Base-by-base conservation (phyloP, 2,329 filamentous ascomycete genomes). In the Penicillium sp. region DNA sequence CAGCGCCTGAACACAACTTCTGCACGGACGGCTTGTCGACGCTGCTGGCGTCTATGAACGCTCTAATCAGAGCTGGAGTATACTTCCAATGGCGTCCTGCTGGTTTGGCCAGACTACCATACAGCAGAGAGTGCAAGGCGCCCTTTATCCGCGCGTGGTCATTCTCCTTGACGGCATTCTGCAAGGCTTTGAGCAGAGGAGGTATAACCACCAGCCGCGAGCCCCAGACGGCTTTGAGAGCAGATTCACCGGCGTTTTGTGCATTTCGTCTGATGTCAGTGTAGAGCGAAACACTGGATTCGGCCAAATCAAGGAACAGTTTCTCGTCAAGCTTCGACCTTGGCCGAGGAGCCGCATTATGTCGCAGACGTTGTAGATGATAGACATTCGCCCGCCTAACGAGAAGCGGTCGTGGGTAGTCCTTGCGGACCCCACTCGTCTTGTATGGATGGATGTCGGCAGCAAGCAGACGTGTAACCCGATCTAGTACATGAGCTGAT, bases 21-120 rank as follows among this genome's bases (percentile, higher is more conserved):
- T 99, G 94, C 42, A 99, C 93, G 0, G 93, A 97, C 4, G 91
- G 86, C 70, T 96, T 96, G 73, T 99, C 94, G 16, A 95, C 91
- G 35, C 87, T 87, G 18, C 89, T 92, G 2, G 94, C 91, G 65
- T 89, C 85, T 61, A 99, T 94, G 74, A 96, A 99, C 8, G 94
- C 80, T 53, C 87, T 86, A 77, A 99, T 90, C 49, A 97, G 78
- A n/a, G 88, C 83, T 1, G 95, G 94, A 0, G 94, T 91, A 71
- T 92, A 97, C 40, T 92, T 88, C 95, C 95, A 99, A 70, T 99
- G 92, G 55, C 89, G 87, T 47, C 91, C 84, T 47, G 96, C 83
- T 0, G 93, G 95, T 74, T 92, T 95, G 5, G 91, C 83, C 35
- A 99, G 77, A 59, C 90, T 95, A 11, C 93, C 92, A 65, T 93